Evolutionary conservation across 129 eudicot species (phyloP), one percentile per base, ranked within the genome.

Genomic region (Saussurea involucrata): DNA sequence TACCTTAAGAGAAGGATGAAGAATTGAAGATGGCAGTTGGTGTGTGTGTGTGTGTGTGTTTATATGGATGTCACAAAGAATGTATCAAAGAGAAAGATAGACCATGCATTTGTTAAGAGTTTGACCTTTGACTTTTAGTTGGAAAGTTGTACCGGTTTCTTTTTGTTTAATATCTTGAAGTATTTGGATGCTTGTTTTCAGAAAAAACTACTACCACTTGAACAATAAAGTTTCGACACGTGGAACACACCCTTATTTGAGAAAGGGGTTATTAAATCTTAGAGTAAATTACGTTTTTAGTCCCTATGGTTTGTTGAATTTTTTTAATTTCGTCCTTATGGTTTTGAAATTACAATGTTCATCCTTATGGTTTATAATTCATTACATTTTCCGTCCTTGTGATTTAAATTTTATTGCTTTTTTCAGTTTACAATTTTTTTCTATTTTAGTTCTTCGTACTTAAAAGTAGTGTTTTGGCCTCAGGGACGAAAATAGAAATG

Each of bases 41-140:
- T 29, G 73, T 36, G 72, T 24, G 31, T 55, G 44, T 33, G 44
- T 66, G 70, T 68, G 8, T 64, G 8, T n/a, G 9, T 21, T 61
- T 70, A 40, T 49, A 46, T 55, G 82, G 74, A 73, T 71, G 78
- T 46, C 67, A 76, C 66, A 49, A 29, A 46, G 66, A 46, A 66
- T 22, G 73, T 46, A 76, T 24, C 21, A 49, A 49, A 49, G 67
- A 66, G 66, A 53, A 53, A 76, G 80, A 76, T 46, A 55, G 24
- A 12, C 53, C 74, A 31, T 31, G 67, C 74, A 66, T 29, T 73
- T 34, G 67, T 67, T 66, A 6, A 49, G 34, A 71, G 58, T 72
- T 72, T 74, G 75, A 55, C 42, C 6, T 63, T 67, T 73, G 68
- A 67, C 68, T 33, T 65, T 53, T 63, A 29, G 73, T 34, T 73